These are phyloP conservation scores for Gaeumannomyces tritici DNA, from an alignment of 2,329 filamentous ascomycete species.

Conservation along the genomic window DNA sequence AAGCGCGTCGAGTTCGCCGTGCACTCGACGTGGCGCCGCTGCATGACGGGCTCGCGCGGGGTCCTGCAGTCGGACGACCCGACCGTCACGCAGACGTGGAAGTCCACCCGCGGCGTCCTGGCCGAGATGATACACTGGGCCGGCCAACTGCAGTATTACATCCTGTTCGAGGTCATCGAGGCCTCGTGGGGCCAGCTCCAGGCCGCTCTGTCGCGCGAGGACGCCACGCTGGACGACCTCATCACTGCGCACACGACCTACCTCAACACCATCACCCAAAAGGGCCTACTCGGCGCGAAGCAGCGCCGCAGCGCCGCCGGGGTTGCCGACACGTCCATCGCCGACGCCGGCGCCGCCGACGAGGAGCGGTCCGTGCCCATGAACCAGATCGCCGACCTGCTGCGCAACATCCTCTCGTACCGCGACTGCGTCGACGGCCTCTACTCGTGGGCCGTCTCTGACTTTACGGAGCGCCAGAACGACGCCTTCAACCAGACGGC, in stretches of 20 bases:
- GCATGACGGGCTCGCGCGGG: slow-evolving; percentile 90
- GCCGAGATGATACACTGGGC: slow-evolving; percentile 99
- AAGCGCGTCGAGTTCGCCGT: slow-evolving; percentile 96
- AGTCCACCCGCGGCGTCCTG: slow-evolving; percentile 74
- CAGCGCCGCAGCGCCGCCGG: slow-evolving; percentile 27
- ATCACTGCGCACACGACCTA: slow-evolving; percentile 88
- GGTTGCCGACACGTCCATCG: slow-evolving; percentile 23
- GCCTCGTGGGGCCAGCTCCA: slow-evolving; percentile 90
- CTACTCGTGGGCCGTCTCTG: slow-evolving; percentile 89
- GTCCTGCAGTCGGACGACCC: slow-evolving; percentile 68
- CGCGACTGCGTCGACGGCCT: slow-evolving; percentile 88
- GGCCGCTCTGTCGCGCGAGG: slow-evolving; percentile 65
- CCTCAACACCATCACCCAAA: slow-evolving; percentile 88
- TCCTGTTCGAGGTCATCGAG: slow-evolving; percentile 97
- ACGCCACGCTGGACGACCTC: slow-evolving; percentile 87
- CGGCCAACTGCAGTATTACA: slow-evolving; percentile 95
- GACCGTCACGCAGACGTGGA: slow-evolving; percentile 73
- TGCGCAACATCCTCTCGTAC: slow-evolving; percentile 90
- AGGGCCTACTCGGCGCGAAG: slow-evolving; percentile 77
- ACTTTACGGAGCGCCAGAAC: slow-evolving; percentile 89
- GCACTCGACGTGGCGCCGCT: slow-evolving; percentile 83
- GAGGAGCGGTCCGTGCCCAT: slow-evolving; percentile 74
- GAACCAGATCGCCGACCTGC: slow-evolving; percentile 79
- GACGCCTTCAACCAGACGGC: slow-evolving; percentile 32
- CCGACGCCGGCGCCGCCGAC: slow-evolving; percentile 25